Percentiles rank a stretch among this genome's conserved stretches.
phyloP scores from a whole-genome alignment of 2,329 filamentous ascomycete species.

The Xylariaceae sp. region DNA sequence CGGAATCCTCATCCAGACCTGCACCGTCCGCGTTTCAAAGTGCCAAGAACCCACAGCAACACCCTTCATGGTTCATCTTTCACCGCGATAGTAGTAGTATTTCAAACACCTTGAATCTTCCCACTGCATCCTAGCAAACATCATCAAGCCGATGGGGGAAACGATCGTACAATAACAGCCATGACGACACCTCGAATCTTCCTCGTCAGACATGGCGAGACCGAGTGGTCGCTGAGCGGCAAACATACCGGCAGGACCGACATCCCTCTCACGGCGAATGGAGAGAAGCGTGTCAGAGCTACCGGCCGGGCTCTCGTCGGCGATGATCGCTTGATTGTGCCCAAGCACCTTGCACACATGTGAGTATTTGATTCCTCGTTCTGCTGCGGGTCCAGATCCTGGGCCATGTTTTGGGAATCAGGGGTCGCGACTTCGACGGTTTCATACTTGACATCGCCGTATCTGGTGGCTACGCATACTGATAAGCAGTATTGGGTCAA shows the following conservation, averaged over 20 bases:
- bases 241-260: constrained; percentile 84
- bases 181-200: constrained; percentile 68
- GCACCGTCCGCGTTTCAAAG: constrained; percentile 2
- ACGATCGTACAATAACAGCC: background rate
- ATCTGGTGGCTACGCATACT: no score
- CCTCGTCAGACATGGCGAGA: constrained; percentile 87
- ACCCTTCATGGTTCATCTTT: background rate
- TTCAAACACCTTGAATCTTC: background rate
- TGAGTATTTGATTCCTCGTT: constrained; percentile 40
- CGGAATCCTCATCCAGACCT: constrained; percentile 2
- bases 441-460: no score
- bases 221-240: constrained; percentile 88
- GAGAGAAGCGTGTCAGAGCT: constrained; percentile 70
- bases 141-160: background rate
- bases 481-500: no score
- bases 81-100: no score
- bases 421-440: no score
- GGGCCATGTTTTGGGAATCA: no score
- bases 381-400: no score
- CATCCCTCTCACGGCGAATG: constrained; percentile 77
- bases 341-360: constrained; percentile 78
- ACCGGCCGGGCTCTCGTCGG: constrained; percentile 85
- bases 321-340: constrained; percentile 79
- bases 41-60: constrained; percentile 1
- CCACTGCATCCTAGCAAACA: no score